phyloP scores from a whole-genome alignment of 164 flowering plant species.

The Hamamelis virginiana region DNA sequence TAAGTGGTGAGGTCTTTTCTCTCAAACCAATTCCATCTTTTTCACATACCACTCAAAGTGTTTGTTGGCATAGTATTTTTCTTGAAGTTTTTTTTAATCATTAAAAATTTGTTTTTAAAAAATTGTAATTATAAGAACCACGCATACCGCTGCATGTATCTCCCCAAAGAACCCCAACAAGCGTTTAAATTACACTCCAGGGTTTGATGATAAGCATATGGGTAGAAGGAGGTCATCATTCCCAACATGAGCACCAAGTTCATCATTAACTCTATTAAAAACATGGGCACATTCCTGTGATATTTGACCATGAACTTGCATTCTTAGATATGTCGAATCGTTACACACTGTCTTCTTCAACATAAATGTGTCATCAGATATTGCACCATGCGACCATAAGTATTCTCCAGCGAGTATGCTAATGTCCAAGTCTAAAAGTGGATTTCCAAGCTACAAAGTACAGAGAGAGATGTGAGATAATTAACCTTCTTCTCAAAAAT shows the following conservation, averaged over 20 bases:
- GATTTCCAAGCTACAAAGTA: slow-evolving; percentile 38
- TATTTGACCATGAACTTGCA: slow-evolving; percentile 14
- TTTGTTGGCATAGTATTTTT: too few species aligned
- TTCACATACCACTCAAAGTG: too few species aligned
- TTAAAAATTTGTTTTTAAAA: too few species aligned
- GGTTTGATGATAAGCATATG: slow-evolving; percentile 18
- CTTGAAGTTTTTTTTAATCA: too few species aligned
- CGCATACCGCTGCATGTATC: slow-evolving; percentile 23
- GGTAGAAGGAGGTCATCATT: slow-evolving; percentile 25
- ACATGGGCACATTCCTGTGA: slow-evolving; percentile 33
- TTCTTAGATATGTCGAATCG: slow-evolving; percentile 18
- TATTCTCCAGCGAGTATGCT: slow-evolving; percentile 29
- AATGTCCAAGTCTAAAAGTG: slow-evolving; percentile 40
- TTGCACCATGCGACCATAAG: slow-evolving; percentile 48
- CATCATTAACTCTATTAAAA: slow-evolving; percentile 26
- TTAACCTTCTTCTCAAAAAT: not conserved
- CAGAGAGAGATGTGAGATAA: not conserved
- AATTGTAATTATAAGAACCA: too few species aligned
- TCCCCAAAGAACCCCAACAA: slow-evolving; percentile 7
- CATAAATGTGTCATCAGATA: slow-evolving; percentile 28
- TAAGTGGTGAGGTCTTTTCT: too few species aligned
- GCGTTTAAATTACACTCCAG: slow-evolving; percentile 6
- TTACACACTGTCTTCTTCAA: slow-evolving; percentile 38
- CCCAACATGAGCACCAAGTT: slow-evolving; percentile 26
- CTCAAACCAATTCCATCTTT: too few species aligned